Evolutionary conservation across 2,329 filamentous ascomycete genomes (phyloP), one percentile per base, ranked within the genome.

Genomic region (Sporothrix globosa): DNA sequence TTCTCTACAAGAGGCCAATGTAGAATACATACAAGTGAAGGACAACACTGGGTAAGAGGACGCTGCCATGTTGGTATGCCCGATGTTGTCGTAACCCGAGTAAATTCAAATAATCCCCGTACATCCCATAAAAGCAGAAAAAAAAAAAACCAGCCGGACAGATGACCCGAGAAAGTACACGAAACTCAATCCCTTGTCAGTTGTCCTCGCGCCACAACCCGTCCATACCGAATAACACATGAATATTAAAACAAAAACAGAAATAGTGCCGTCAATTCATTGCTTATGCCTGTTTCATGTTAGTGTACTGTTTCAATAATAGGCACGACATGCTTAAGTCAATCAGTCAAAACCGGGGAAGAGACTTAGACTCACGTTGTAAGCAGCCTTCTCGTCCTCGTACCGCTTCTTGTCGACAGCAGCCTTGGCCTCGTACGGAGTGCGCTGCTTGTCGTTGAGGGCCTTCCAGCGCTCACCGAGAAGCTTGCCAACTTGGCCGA

Each of bases 401-500:
- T 98, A 99, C 73, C 96, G 91, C 91, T 98, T 97, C 92, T 98
- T 99, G 85, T 99, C 96, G 74, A 91, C 86, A 68, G 92, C 92
- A 79, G 96, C 96, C 91, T 98, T 98, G 81, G 92, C 92, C 84
- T 98, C 95, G 79, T 98, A 99, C 13, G 96, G 96, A 74, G 87
- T 84, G 78, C 95, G 93, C 83, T 98, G 92, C 87, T 96, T 93
- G 76, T 97, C 93, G 82, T 88, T 92, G 75, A 99, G 87, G 72
- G 90, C 92, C 93, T 99, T 99, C 96, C 96, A 99, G 85, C 92
- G 91, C 88, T 97, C 94, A 83, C 96, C 96, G 73, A 99, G 93
- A 78, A 96, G 87, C 89, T 98, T 98, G 85, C 96, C 96, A 78
- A 99, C 95, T 83, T 98, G 94, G 78, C 93, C 96, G 83, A 99